Conservation (phyloP, 108 stramenopile genomes). For the Nitzschia sp. region DNA sequence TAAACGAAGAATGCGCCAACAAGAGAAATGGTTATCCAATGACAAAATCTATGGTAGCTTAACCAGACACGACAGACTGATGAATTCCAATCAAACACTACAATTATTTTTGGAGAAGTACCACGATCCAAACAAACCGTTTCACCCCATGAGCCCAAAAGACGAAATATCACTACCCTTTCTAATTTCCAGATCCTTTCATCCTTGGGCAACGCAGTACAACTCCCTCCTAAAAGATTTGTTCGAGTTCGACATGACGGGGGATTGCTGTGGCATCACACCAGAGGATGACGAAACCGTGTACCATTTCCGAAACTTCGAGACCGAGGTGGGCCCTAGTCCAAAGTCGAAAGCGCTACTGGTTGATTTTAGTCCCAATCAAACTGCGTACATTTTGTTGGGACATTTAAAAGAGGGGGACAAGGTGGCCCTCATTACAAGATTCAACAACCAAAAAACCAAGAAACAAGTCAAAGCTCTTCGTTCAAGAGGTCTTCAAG, state of each 20-base stretch:
- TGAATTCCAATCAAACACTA: neutral
- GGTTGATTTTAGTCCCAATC: too few species aligned
- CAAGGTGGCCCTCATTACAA: too few species aligned
- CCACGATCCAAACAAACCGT: too few species aligned
- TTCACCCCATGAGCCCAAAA: too few species aligned
- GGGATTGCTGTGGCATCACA: constrained; percentile 25
- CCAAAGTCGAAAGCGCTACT: neutral
- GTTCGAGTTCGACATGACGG: constrained; percentile 34
- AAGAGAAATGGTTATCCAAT: constrained; percentile 3
- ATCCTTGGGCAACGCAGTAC: constrained; percentile 2
- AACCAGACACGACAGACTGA: neutral
- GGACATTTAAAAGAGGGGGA: too few species aligned
- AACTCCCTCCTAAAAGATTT: constrained; percentile 15
- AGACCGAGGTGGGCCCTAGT: constrained; percentile 36
- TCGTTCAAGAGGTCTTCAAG: constrained; percentile 29
- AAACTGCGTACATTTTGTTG: too few species aligned
- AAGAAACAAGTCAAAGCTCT: too few species aligned
- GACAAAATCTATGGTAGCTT: neutral
- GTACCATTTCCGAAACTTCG: constrained; percentile 56
- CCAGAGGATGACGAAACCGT: constrained; percentile 48
- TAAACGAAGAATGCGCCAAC: constrained; percentile 3
- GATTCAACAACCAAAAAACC: too few species aligned
- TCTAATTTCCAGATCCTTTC: constrained; percentile 22
- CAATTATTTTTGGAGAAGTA: neutral
- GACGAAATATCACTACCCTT: neutral